Conservation (phyloP, 2,329 filamentous ascomycete species). For the Aspergillus proliferans region DNA sequence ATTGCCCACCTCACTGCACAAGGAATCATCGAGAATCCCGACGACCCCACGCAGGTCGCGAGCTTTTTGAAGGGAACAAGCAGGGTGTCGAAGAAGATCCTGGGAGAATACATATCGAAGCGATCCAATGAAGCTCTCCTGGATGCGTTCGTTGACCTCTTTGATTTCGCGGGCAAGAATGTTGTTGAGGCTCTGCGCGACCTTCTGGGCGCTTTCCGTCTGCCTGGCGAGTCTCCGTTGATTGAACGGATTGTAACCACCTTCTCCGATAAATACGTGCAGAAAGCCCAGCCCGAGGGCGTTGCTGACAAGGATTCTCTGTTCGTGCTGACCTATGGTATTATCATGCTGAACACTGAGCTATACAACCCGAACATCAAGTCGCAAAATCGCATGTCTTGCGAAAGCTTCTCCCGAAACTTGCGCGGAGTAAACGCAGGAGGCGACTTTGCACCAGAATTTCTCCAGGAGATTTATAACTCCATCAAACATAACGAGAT, state of each 20-base stretch:
- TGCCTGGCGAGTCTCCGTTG: constrained; percentile 85
- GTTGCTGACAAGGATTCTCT: constrained; percentile 82
- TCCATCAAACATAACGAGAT: constrained; percentile 92
- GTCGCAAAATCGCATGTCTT: constrained; percentile 72
- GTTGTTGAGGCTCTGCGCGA: constrained; percentile 84
- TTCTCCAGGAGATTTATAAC: constrained; percentile 79
- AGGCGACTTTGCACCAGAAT: constrained; percentile 76
- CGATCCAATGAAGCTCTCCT: constrained; percentile 80
- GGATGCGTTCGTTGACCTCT: constrained; percentile 74
- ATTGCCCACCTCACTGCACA: constrained; percentile 79
- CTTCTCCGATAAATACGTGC: constrained; percentile 80
- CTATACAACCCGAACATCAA: constrained; percentile 88
- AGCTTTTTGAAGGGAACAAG: constrained; percentile 81
- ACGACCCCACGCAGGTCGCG: constrained; percentile 72
- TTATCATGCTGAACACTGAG: constrained; percentile 96
- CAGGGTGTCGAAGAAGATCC: constrained; percentile 78
- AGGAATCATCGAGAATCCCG: constrained; percentile 72
- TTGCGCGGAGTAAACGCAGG: constrained; percentile 83
- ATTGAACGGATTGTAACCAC: constrained; percentile 87
- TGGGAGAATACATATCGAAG: constrained; percentile 92
- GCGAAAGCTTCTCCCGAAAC: constrained; percentile 77
- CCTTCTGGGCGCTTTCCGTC: constrained; percentile 83
- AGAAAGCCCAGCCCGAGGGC: constrained; percentile 61
- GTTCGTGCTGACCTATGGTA: constrained; percentile 87
- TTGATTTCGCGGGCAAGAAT: constrained; percentile 79